phyloP scores from a whole-genome alignment of 495 filamentous ascomycete species.

The Cercophora samala region DNA sequence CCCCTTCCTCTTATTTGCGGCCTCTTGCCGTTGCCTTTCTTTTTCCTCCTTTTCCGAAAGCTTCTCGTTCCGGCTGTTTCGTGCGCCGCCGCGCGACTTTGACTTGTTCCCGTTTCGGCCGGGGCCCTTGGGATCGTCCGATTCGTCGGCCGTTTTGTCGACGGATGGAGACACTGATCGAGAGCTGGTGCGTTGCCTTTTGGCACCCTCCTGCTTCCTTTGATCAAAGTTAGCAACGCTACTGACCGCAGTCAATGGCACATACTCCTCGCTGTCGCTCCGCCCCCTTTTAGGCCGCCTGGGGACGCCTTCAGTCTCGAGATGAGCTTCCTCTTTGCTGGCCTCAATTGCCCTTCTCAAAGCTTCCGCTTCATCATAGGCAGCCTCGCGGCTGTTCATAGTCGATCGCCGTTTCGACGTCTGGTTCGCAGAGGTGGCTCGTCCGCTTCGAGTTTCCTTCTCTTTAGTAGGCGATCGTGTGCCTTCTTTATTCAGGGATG shows the following conservation, averaged over 20 bases:
- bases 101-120: conserved; percentile 40
- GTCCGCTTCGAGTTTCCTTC: conserved; percentile 46
- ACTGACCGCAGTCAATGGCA: background rate
- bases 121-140: conserved; percentile 63
- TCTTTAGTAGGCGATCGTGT: conserved; percentile 47
- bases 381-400: conserved; percentile 95
- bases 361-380: conserved; percentile 92
- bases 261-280: conserved; percentile 92
- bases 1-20: conserved; percentile 70
- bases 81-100: conserved; percentile 35
- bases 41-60: conserved; percentile 62
- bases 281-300: conserved; percentile 76
- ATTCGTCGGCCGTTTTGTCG: conserved; percentile 53
- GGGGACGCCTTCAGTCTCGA: conserved; percentile 45
- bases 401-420: conserved; percentile 85
- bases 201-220: conserved; percentile 50
- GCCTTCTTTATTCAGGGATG: conserved; percentile 57
- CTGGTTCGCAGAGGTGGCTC: conserved; percentile 44
- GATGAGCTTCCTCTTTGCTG: conserved; percentile 70
- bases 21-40: conserved; percentile 65
- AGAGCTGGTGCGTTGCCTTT: conserved; percentile 73
- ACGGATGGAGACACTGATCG: conserved; percentile 58
- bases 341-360: conserved; percentile 88
- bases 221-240: conserved; percentile 16
- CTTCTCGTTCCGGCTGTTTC: conserved; percentile 67